These are phyloP conservation scores for Plasmodium sp. DNA, from an alignment of 169 alveolate species.

Conservation along the genomic window DNA sequence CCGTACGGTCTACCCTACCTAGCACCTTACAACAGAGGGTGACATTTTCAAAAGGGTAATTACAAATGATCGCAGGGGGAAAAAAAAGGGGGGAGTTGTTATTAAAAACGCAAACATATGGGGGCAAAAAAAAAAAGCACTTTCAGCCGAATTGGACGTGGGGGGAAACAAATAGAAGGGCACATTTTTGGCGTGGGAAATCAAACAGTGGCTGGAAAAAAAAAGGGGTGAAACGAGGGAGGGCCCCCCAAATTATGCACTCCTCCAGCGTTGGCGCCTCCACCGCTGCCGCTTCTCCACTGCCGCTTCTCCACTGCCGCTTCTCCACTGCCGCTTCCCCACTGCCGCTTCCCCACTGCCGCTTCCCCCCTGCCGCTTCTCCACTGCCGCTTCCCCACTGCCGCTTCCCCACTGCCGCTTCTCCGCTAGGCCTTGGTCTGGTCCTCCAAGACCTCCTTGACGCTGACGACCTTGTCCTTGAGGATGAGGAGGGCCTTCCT, in stretches of 20 bases:
- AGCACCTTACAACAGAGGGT: neutral
- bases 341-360: too few species aligned
- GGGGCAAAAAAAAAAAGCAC: neutral
- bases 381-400: neutral
- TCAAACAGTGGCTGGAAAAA: neutral
- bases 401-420: too few species aligned
- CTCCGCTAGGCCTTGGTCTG: neutral
- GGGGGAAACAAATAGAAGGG: neutral
- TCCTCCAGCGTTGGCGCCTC: neutral
- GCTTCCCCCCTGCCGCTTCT: neutral
- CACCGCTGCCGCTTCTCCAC: neutral
- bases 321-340: neutral
- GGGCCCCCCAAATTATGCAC: neutral
- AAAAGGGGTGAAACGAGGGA: neutral
- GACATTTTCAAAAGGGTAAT: neutral
- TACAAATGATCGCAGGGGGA: neutral
- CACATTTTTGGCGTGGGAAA: neutral
- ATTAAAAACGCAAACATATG: neutral
- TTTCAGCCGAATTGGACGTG: neutral
- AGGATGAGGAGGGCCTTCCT: conserved; percentile 78
- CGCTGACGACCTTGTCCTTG: conserved; percentile 70
- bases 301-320: too few species aligned
- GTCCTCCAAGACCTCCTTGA: conserved; percentile 72
- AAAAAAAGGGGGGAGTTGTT: neutral
- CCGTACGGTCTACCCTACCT: neutral